Percentiles rank a stretch among this genome's conserved stretches.
Evolutionary conservation across 2,329 filamentous ascomycete species (phyloP).

Genomic region (Orbilia ellipsospora): DNA sequence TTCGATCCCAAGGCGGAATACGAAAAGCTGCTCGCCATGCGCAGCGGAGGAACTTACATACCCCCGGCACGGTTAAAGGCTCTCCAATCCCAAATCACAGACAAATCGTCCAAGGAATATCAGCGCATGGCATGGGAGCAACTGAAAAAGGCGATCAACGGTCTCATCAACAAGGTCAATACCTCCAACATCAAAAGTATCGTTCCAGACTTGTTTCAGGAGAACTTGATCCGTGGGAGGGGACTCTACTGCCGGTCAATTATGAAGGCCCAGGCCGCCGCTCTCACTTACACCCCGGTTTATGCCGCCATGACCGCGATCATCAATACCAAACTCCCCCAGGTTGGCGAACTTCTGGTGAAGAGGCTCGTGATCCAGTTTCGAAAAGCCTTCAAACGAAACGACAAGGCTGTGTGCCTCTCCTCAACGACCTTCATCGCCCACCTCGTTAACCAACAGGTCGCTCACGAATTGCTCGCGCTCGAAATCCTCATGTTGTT

Average conservation of each 20-base stretch:
- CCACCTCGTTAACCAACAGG: constrained; percentile 94
- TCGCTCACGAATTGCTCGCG: constrained; percentile 90
- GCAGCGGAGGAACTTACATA: constrained; percentile 95
- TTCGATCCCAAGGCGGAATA: constrained; percentile 91
- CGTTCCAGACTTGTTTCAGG: constrained; percentile 92
- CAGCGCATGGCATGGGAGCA: constrained; percentile 99
- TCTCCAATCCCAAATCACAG: constrained; percentile 94
- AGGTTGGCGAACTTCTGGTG: constrained; percentile 90
- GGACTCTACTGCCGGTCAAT: constrained; percentile 95
- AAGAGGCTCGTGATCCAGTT: constrained; percentile 90
- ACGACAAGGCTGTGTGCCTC: constrained; percentile 91
- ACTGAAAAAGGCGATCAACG: constrained; percentile 98
- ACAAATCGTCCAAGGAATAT: constrained; percentile 95
- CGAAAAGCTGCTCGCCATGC: constrained; percentile 88
- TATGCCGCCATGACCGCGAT: constrained; percentile 96
- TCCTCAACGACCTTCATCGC: constrained; percentile 94
- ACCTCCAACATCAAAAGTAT: constrained; percentile 98
- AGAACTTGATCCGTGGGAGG: constrained; percentile 90
- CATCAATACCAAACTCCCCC: constrained; percentile 95
- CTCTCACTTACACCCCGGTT: constrained; percentile 94
- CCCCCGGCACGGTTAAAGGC: constrained; percentile 89
- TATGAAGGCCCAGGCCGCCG: constrained; percentile 97
- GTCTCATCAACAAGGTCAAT: constrained; percentile 99
- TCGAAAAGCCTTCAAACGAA: constrained; percentile 95
- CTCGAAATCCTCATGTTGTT: constrained; percentile 88